A percentile compares a stretch with the other conserved stretches of the same genome.
phyloP scores from a whole-genome alignment of 163 green algal genomes.

The Scenedesmus sp. region DNA sequence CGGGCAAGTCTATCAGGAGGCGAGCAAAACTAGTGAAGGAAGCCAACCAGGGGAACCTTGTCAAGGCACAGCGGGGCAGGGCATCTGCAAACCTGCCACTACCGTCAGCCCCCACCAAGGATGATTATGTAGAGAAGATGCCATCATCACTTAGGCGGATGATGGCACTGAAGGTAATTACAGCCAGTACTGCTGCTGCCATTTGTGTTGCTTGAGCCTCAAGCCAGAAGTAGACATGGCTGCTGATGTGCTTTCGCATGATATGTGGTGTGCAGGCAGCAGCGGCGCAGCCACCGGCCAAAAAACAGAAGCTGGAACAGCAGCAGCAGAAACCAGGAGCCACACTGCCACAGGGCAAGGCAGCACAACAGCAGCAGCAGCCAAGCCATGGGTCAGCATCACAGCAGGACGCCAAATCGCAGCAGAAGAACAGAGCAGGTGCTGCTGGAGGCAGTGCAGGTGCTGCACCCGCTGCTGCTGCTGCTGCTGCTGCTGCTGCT shows the following conservation, averaged over 20 bases:
- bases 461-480: neutral
- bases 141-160: conserved; percentile 37
- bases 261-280: neutral
- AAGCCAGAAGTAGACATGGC: neutral
- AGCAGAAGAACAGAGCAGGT: neutral
- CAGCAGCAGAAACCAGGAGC: conserved; percentile 9
- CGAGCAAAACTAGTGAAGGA: conserved; percentile 27
- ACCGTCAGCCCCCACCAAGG: conserved; percentile 25
- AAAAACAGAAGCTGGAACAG: conserved; percentile 14
- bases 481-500: neutral
- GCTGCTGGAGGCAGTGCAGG: neutral
- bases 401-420: neutral
- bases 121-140: conserved; percentile 48
- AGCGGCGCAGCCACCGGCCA: neutral
- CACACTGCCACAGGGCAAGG: neutral
- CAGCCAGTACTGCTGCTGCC: neutral
- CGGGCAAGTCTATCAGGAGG: conserved; percentile 40
- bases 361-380: conserved; percentile 37
- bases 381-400: neutral
- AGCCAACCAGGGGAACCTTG: conserved; percentile 41
- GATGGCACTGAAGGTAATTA: conserved; percentile 36
- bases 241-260: neutral
- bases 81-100: conserved; percentile 35
- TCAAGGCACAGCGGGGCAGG: conserved; percentile 34
- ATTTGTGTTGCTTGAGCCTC: neutral